A percentile compares a stretch with the other conserved stretches of the same genome.
These are phyloP conservation scores for Dendrobium officinale DNA, from an alignment of 106 monocot species.

Conservation along the genomic window DNA sequence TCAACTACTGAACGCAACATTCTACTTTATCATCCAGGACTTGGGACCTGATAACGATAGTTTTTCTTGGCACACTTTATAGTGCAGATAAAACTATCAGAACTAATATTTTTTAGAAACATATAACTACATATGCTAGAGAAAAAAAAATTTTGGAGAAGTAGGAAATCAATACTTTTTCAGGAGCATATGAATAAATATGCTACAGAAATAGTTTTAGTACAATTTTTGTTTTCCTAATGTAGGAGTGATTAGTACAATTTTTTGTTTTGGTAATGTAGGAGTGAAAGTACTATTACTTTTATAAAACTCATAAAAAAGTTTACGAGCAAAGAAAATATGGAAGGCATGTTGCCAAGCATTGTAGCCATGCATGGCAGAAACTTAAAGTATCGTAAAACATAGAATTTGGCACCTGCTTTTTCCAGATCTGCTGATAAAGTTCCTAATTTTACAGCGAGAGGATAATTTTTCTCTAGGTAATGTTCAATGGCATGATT, in stretches of 20 bases:
- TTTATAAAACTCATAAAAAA: neutral
- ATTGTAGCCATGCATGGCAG: neutral
- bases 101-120: too few species aligned
- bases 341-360: neutral
- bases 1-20: too few species aligned
- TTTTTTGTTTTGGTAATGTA: neutral
- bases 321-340: neutral
- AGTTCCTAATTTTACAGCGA: slow-evolving; percentile 97
- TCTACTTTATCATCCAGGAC: too few species aligned
- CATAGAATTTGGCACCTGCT: slow-evolving; percentile 53
- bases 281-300: neutral
- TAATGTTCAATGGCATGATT: slow-evolving; percentile 92
- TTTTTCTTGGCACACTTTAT: too few species aligned
- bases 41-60: too few species aligned
- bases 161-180: neutral
- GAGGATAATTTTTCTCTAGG: slow-evolving; percentile 73
- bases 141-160: neutral
- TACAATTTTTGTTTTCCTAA: neutral
- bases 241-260: neutral
- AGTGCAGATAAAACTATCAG: too few species aligned
- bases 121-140: neutral
- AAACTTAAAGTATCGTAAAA: neutral
- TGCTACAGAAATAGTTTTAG: neutral
- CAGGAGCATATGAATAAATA: neutral
- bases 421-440: slow-evolving; percentile 82